Evolutionary conservation across 768 basidiomycete genomes (phyloP).

Genomic region (Naematelia encephala): DNA sequence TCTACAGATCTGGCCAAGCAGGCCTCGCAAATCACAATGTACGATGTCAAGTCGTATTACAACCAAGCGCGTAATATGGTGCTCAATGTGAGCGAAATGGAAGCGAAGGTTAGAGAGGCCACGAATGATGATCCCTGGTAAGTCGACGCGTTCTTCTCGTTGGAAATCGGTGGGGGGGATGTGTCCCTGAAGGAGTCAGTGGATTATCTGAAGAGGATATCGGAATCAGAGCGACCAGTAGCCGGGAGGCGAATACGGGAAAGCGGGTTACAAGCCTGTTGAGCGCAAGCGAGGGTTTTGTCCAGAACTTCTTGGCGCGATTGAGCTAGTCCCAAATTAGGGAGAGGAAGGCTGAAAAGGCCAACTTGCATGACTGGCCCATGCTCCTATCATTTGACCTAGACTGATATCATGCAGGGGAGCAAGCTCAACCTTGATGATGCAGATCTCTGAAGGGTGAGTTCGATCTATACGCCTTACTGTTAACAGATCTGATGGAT

Average conservation of each 20-base stretch:
- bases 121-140: slow-evolving; percentile 98
- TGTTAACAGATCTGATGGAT: slow-evolving; percentile 17
- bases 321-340: too few species aligned
- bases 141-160: slow-evolving; percentile 37
- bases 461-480: slow-evolving; percentile 39
- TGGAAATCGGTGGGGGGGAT: too few species aligned
- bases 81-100: slow-evolving; percentile 93
- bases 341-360: too few species aligned
- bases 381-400: not conserved
- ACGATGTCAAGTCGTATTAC: slow-evolving; percentile 92
- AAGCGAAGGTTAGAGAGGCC: slow-evolving; percentile 91
- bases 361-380: too few species aligned
- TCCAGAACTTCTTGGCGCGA: too few species aligned
- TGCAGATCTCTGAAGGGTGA: slow-evolving; percentile 95
- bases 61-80: slow-evolving; percentile 98
- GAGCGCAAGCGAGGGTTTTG: too few species aligned
- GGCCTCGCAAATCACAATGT: slow-evolving; percentile 78
- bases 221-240: too few species aligned
- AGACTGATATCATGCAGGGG: slow-evolving; percentile 62
- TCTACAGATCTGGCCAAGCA: slow-evolving; percentile 59
- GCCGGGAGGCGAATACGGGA: too few species aligned
- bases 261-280: too few species aligned
- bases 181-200: too few species aligned
- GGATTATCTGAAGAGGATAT: too few species aligned
- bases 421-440: slow-evolving; percentile 95